These are phyloP conservation scores for Tremella yokohamensis DNA, from an alignment of 768 basidiomycete genomes.

Conservation along the genomic window DNA sequence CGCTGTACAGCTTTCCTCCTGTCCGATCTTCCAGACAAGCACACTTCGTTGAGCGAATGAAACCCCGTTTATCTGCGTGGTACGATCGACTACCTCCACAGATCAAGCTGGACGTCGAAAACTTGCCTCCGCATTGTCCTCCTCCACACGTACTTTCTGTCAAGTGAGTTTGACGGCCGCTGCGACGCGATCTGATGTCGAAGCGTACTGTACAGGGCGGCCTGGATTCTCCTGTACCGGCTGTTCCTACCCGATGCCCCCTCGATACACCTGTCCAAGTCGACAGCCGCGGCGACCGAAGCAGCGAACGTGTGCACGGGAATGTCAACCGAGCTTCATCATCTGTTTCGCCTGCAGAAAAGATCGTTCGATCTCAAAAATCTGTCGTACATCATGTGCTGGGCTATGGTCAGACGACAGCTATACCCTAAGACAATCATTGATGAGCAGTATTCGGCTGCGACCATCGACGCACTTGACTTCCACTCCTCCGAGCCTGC, in stretches of 20 bases:
- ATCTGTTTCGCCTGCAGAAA: slow-evolving; percentile 16
- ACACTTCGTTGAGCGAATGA: slow-evolving; percentile 5
- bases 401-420: slow-evolving; percentile 20
- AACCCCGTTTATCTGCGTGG: slow-evolving; percentile 10
- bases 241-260: slow-evolving; percentile 19
- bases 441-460: slow-evolving; percentile 22
- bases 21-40: neutral
- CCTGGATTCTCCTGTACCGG: slow-evolving; percentile 26
- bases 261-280: slow-evolving; percentile 3
- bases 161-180: slow-evolving; percentile 12
- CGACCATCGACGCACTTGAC: slow-evolving; percentile 25
- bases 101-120: slow-evolving; percentile 16
- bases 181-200: neutral
- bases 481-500: slow-evolving; percentile 13
- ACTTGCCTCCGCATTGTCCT: slow-evolving; percentile 21
- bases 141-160: slow-evolving; percentile 25
- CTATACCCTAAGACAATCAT: neutral
- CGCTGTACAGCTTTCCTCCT: slow-evolving; percentile 19
- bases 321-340: slow-evolving; percentile 22
- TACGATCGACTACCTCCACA: slow-evolving; percentile 12
- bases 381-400: slow-evolving; percentile 24
- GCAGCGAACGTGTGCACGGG: slow-evolving; percentile 14
- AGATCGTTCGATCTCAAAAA: slow-evolving; percentile 20
- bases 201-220: slow-evolving; percentile 22
- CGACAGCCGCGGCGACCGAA: slow-evolving; percentile 1